Conservation (phyloP, 2,329 filamentous ascomycete species). For the Diaporthe vexans region DNA sequence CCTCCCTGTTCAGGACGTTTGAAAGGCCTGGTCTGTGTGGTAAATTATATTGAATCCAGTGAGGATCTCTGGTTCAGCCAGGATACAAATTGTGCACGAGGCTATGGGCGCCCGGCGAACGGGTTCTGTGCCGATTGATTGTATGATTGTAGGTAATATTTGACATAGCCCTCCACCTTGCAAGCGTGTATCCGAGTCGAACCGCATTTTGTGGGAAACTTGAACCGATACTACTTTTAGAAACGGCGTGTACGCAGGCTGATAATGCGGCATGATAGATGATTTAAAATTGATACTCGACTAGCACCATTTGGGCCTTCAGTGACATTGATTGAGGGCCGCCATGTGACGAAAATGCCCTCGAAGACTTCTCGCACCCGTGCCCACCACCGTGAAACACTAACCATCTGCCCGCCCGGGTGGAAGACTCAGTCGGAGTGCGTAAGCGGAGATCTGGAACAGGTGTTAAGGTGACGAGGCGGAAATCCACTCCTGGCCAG, state of each 20-base stretch:
- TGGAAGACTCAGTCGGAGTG: not conserved
- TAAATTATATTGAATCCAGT: not conserved
- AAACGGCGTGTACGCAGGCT: not conserved
- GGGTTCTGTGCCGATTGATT: not conserved
- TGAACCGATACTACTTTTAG: not conserved
- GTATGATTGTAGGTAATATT: not conserved
- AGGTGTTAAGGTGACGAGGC: not conserved
- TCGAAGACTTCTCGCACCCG: not conserved
- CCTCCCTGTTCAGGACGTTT: slow-evolving; percentile 1
- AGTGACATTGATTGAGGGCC: too few relatives aligned
- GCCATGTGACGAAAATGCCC: too few relatives aligned
- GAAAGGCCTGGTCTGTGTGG: slow-evolving; percentile 5
- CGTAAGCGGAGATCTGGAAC: not conserved
- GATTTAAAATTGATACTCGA: not conserved
- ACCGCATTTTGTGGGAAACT: not conserved
- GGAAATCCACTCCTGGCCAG: not conserved
- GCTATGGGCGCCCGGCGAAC: not conserved
- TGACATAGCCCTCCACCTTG: too few relatives aligned
- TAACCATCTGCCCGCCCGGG: not conserved
- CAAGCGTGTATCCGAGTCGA: not conserved
- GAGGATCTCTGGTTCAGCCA: not conserved
- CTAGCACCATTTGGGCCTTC: not conserved
- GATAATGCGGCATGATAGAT: not conserved
- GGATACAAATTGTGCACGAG: not conserved
- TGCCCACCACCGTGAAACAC: not conserved